Base-by-base conservation (phyloP, 2,329 filamentous ascomycete species). In the Alternaria brassicicola region DNA sequence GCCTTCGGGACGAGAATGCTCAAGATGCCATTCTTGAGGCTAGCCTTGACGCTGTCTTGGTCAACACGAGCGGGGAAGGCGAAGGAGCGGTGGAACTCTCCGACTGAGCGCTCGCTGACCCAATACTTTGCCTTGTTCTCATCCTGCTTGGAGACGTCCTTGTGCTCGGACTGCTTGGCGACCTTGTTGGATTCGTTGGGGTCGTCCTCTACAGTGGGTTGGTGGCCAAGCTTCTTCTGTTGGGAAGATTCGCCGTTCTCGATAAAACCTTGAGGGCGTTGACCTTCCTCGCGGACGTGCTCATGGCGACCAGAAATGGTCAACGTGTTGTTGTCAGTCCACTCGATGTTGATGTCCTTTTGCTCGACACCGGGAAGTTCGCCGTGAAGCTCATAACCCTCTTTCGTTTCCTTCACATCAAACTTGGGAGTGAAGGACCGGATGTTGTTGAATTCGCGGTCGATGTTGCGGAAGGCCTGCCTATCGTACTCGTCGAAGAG, bases 301-400 rank as follows among this genome's bases (percentile, higher is more conserved):
- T 93, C 90, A 55, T 87, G 84, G 63, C 83, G 86, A 71, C 91
- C 91, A 57, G 85, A 86, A 74, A 95, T 82, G 63, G 86, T 83
- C 41, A 94, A 80, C 15, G 89, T 93, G 79, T 91, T 88, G 39
- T 84, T 82, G 73, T 94, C 90, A 57, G 86, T 88, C 82, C 93
- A 94, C 73, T 94, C 90, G 73, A 94, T 90, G 73, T 84, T 81
- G 71, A 95, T 81, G 70, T 93, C 82, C 68, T 91, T 87, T 79
- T 91, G 90, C 62, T 85, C 85, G 67, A 93, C 82, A 54, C 91
- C 91, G 0, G 91, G 88, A 6, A 94, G 86, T 78, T 94, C 91
- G 69, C 91, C 91, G 69, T 93, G 87, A 19, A 94, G 88, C 78
- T 94, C 88, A 73, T 92, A 94, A 63, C 81, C 76, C 6, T 86